Percentiles rank a stretch among this genome's conserved stretches.
phyloP scores from a whole-genome alignment of 495 filamentous ascomycete genomes.

The Aspergillus incahuasiensis region DNA sequence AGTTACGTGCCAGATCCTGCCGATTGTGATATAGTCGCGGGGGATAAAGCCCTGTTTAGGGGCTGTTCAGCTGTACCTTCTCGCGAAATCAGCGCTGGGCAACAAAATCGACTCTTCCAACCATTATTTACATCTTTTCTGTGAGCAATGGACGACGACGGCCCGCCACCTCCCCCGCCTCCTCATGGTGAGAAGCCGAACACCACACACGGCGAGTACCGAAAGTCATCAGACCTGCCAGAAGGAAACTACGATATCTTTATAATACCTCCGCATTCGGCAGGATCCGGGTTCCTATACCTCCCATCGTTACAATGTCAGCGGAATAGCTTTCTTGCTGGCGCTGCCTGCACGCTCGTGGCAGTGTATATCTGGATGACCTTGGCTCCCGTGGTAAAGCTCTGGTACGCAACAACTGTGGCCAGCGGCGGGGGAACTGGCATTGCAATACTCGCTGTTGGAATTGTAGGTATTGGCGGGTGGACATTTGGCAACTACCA shows the following conservation, averaged over 20 bases:
- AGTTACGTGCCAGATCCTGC: slow-evolving; percentile 9
- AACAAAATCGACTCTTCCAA: neutral
- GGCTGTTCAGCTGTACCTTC: neutral
- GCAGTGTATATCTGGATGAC: slow-evolving; percentile 60
- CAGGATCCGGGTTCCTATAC: slow-evolving; percentile 88
- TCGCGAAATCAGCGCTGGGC: neutral
- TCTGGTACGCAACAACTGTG: slow-evolving; percentile 62
- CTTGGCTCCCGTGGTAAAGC: slow-evolving; percentile 62
- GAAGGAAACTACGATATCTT: slow-evolving; percentile 93
- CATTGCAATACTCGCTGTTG: slow-evolving; percentile 56
- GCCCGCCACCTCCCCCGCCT: slow-evolving; percentile 58
- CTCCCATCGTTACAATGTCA: slow-evolving; percentile 82
- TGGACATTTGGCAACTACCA: slow-evolving; percentile 72
- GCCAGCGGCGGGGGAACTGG: slow-evolving; percentile 58
- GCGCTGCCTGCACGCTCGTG: slow-evolving; percentile 67
- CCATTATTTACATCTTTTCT: neutral
- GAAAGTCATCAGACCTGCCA: slow-evolving; percentile 58
- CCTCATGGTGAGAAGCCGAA: slow-evolving; percentile 66
- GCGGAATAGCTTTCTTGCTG: slow-evolving; percentile 85
- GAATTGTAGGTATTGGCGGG: slow-evolving; percentile 69
- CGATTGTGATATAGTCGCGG: slow-evolving; percentile 15
- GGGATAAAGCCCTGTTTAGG: neutral
- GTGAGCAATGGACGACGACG: slow-evolving; percentile 33
- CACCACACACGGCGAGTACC: slow-evolving; percentile 44
- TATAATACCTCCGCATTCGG: slow-evolving; percentile 89